phyloP scores from a whole-genome alignment of 2,329 filamentous ascomycete species.

The Penicillium nordicum region DNA sequence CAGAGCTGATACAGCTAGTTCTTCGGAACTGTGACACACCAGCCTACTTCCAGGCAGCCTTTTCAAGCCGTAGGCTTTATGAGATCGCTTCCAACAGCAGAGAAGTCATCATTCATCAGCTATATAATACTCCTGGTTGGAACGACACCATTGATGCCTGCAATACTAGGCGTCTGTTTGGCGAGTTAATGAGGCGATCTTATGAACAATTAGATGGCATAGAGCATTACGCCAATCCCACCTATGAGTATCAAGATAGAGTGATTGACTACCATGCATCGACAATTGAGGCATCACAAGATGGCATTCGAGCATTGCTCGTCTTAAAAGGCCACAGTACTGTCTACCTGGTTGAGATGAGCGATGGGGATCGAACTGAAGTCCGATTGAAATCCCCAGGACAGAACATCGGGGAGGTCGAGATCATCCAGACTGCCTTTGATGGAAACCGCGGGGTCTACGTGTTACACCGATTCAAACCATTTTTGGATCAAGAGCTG shows the following conservation, averaged over 20 bases:
- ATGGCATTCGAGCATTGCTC: conserved; percentile 24
- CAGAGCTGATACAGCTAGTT: conserved; percentile 40
- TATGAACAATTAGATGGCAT: conserved; percentile 36
- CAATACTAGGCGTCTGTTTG: conserved; percentile 30
- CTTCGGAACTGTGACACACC: conserved; percentile 33
- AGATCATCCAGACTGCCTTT: conserved; percentile 34
- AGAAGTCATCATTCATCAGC: conserved; percentile 36
- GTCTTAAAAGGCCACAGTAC: conserved; percentile 29
- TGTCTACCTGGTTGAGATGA: conserved; percentile 28
- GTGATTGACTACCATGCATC: conserved; percentile 36
- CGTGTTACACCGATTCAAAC: conserved; percentile 34
- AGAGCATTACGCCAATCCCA: conserved; percentile 32
- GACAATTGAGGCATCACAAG: conserved; percentile 21
- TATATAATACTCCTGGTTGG: conserved; percentile 35
- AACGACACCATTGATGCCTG: conserved; percentile 17
- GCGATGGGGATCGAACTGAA: conserved; percentile 16
- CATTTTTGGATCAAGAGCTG: conserved; percentile 19
- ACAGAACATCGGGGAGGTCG: conserved; percentile 25
- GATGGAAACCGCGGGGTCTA: conserved; percentile 23
- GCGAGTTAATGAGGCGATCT: conserved; percentile 30
- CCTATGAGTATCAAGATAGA: conserved; percentile 26
- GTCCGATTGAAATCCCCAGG: conserved; percentile 23
- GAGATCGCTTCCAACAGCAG: conserved; percentile 34
- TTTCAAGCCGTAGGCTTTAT: conserved; percentile 36
- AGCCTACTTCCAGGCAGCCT: conserved; percentile 38